Evolutionary conservation across 2,329 filamentous ascomycete species (phyloP).

Genomic region (Penicillium sp.): DNA sequence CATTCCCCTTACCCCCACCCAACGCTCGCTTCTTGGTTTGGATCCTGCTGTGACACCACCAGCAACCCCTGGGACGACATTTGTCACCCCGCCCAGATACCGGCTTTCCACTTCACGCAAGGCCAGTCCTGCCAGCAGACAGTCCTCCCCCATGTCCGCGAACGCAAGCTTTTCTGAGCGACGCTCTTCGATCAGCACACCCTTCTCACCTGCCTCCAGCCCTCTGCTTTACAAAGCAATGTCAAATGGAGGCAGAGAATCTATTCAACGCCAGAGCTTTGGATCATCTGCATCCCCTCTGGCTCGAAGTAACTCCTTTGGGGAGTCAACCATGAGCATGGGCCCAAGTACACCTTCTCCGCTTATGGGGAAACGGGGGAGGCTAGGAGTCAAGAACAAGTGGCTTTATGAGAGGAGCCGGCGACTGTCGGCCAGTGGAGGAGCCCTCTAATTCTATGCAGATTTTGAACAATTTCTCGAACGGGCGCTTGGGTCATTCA

Average conservation of each 20-base stretch:
- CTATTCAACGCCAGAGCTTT: constrained; percentile 54
- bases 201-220: constrained; percentile 56
- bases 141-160: constrained; percentile 40
- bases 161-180: constrained; percentile 38
- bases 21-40: constrained; percentile 81
- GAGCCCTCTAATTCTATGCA: constrained; percentile 30
- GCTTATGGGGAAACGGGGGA: constrained; percentile 63
- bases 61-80: constrained; percentile 66
- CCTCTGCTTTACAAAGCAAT: constrained; percentile 69
- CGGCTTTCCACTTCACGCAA: constrained; percentile 65
- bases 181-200: constrained; percentile 45
- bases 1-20: constrained; percentile 85
- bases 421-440: constrained; percentile 40
- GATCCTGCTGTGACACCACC: constrained; percentile 65
- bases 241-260: constrained; percentile 35
- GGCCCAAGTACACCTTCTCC: constrained; percentile 68
- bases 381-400: constrained; percentile 81
- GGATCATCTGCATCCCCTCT: constrained; percentile 50
- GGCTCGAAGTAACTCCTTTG: constrained; percentile 35
- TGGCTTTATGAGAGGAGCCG: constrained; percentile 86
- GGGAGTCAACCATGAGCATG: constrained; percentile 41
- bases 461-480: constrained; percentile 12
- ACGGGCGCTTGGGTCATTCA: constrained; percentile 18
- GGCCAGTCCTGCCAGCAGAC: constrained; percentile 40
- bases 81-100: constrained; percentile 85